Conservation (phyloP, 768 basidiomycete genomes). For the Tremella fuciformis region DNA sequence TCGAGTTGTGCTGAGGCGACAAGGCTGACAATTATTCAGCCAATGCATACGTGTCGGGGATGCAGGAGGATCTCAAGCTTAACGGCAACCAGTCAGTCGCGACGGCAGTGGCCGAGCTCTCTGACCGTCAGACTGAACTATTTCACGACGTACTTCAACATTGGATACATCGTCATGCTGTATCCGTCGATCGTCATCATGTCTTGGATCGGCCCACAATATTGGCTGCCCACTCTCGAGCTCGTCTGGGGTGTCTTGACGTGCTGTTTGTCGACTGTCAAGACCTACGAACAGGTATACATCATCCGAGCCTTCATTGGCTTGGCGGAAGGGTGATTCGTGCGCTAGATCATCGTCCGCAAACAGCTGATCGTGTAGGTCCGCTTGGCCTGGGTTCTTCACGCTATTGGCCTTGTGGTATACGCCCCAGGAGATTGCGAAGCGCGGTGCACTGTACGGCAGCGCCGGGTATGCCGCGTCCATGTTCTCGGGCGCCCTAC, state of each 20-base stretch:
- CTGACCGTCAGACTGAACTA: constrained; percentile 31
- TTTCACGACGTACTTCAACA: constrained; percentile 27
- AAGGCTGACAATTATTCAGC: too few relatives aligned
- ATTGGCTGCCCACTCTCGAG: constrained; percentile 34
- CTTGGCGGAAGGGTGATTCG: constrained; percentile 17
- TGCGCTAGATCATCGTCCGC: background rate
- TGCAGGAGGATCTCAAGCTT: background rate
- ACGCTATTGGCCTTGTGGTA: constrained; percentile 71
- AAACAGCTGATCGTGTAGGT: too few relatives aligned
- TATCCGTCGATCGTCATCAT: constrained; percentile 3
- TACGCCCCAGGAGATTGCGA: constrained; percentile 65
- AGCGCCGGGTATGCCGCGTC: constrained; percentile 21
- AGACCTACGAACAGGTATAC: constrained; percentile 19
- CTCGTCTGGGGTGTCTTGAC: constrained; percentile 27
- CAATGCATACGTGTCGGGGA: background rate
- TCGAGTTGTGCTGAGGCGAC: too few relatives aligned
- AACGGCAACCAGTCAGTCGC: background rate
- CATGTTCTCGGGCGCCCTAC: constrained; percentile 25
- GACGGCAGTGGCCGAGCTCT: background rate
- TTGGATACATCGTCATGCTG: constrained; percentile 19
- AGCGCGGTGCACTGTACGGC: constrained; percentile 66
- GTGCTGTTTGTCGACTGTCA: constrained; percentile 17
- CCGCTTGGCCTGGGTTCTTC: too few relatives aligned
- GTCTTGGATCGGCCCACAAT: constrained; percentile 34
- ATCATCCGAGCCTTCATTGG: constrained; percentile 42